Conservation (phyloP, 306 rosid genomes). For the Inga laurina region DNA sequence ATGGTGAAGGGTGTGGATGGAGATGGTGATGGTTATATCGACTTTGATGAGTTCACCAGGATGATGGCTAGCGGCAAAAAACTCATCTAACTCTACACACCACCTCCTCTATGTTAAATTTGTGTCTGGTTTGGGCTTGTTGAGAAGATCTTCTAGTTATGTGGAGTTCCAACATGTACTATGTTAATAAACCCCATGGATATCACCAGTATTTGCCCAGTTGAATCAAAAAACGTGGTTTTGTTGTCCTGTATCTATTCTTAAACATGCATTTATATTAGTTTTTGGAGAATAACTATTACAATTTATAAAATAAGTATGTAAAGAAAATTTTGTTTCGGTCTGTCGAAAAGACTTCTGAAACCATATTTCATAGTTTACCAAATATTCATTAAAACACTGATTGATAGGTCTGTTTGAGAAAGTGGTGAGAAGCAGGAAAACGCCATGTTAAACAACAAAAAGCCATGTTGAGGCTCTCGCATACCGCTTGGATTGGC, state of each 20-base stretch:
- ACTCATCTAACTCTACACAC: constrained; percentile 12
- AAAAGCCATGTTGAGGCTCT: too few relatives aligned
- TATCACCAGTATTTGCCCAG: neutral
- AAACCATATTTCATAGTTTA: too few relatives aligned
- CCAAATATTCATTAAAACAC: too few relatives aligned
- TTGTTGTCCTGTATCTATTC: neutral
- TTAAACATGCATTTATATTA: too few relatives aligned
- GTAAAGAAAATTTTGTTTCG: too few relatives aligned
- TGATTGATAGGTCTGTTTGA: too few relatives aligned
- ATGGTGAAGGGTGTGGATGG: constrained; percentile 74
- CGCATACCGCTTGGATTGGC: too few relatives aligned
- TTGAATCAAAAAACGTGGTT: neutral
- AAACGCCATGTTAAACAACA: too few relatives aligned
- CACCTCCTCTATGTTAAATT: neutral
- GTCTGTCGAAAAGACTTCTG: too few relatives aligned
- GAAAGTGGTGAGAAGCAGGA: too few relatives aligned
- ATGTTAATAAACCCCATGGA: neutral
- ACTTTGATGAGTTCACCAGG: constrained; percentile 62
- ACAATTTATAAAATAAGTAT: too few relatives aligned
- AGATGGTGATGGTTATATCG: constrained; percentile 77
- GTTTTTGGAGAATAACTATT: too few relatives aligned
- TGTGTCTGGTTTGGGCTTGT: neutral
- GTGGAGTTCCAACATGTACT: neutral
- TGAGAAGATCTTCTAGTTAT: neutral
- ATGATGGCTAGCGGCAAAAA: constrained; percentile 66